Conservation (phyloP, 306 rosid species). For the Cyamopsis tetragonoloba region DNA sequence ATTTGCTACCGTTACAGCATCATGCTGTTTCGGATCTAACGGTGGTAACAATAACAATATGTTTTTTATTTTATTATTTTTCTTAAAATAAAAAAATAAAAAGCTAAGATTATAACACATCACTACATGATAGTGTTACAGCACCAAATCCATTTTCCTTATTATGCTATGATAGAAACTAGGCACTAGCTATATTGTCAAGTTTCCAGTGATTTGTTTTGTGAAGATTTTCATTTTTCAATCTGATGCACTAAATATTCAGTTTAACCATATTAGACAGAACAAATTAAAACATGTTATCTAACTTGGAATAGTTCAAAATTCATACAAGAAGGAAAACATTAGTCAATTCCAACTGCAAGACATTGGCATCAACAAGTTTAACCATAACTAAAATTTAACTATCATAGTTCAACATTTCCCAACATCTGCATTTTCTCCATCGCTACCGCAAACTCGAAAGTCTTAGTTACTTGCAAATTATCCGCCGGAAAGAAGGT, state of each 20-base stretch:
- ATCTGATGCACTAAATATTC: background rate
- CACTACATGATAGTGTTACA: no score
- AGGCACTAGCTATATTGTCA: no score
- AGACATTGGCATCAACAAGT: constrained; percentile 17
- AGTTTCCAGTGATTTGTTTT: background rate
- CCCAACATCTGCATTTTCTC: constrained; percentile 33
- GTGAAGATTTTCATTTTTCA: background rate
- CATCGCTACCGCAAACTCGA: constrained; percentile 25
- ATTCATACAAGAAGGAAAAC: constrained; percentile 28
- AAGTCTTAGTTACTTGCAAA: constrained; percentile 31
- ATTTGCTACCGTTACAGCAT: no score
- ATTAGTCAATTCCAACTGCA: constrained; percentile 6
- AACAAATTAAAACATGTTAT: constrained; percentile 13
- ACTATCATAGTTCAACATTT: constrained; percentile 29
- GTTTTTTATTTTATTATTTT: no score
- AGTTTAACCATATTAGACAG: constrained; percentile 5
- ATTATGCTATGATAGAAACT: no score
- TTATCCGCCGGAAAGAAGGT: constrained; percentile 28
- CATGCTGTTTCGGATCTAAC: no score
- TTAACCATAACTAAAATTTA: constrained; percentile 31
- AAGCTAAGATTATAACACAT: no score
- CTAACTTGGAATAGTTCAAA: constrained; percentile 18
- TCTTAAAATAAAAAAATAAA: no score
- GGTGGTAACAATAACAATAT: no score
- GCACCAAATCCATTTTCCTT: no score